Evolutionary conservation across 768 basidiomycete species (phyloP).

Genomic region (Tricholoma furcatifolium): DNA sequence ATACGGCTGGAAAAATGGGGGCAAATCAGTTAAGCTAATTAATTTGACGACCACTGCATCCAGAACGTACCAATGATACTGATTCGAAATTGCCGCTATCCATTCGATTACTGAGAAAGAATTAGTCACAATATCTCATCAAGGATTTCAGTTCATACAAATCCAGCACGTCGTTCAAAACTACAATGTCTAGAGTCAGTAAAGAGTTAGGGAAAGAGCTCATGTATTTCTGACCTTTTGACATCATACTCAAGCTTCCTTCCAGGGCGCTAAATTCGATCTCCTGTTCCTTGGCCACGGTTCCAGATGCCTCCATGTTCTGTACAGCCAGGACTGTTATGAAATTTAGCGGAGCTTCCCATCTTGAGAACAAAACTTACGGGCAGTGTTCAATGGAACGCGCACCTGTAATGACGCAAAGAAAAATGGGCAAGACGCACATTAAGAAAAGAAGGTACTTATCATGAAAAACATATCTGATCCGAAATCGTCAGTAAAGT

Average conservation of each 20-base stretch:
- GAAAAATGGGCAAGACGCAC: conserved; percentile 8
- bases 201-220: neutral
- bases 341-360: neutral
- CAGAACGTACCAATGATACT: conserved; percentile 43
- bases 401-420: conserved; percentile 58
- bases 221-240: conserved; percentile 52
- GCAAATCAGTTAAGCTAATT: conserved; percentile 6
- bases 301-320: conserved; percentile 82
- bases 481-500: conserved; percentile 1
- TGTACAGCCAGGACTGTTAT: conserved; percentile 75
- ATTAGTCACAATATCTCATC: conserved; percentile 2
- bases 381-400: conserved; percentile 77
- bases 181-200: conserved; percentile 28
- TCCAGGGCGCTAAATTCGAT: conserved; percentile 87
- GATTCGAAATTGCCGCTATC: conserved; percentile 85
- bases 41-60: neutral
- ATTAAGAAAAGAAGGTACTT: conserved; percentile 31
- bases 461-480: conserved; percentile 79
- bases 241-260: conserved; percentile 86
- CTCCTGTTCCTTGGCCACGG: conserved; percentile 71
- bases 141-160: conserved; percentile 46
- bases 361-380: conserved; percentile 30
- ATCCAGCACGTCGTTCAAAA: conserved; percentile 78
- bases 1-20: conserved; percentile 49
- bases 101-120: conserved; percentile 65